A percentile compares a stretch with the other conserved stretches of the same genome.
Conservation (phyloP, 2,329 filamentous ascomycete genomes). For the Penicillium paneum region DNA sequence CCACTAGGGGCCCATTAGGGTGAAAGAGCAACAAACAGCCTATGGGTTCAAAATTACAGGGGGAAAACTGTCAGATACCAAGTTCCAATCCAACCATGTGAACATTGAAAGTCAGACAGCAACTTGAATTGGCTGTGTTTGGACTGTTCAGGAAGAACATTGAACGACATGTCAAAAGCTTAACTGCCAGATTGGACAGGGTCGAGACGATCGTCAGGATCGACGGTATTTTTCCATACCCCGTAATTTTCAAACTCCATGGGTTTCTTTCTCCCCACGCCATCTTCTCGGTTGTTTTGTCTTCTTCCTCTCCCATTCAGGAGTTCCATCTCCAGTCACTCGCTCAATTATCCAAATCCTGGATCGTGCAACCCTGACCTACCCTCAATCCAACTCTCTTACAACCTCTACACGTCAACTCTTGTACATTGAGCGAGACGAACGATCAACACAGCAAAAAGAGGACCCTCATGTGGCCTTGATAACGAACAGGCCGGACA, state of each 20-base stretch:
- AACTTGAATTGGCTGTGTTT: neutral
- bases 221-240: constrained; percentile 6
- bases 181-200: neutral
- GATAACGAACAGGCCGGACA: constrained; percentile 5
- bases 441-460: neutral
- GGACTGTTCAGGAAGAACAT: neutral
- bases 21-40: constrained; percentile 9
- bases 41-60: neutral
- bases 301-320: constrained; percentile 2
- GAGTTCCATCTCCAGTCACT: constrained; percentile 8
- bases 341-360: constrained; percentile 3
- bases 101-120: neutral
- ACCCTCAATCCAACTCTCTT: neutral
- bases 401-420: neutral
- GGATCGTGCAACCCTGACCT: neutral
- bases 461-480: constrained; percentile 7
- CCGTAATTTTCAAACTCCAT: constrained; percentile 11
- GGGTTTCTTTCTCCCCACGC: constrained; percentile 10
- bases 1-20: neutral
- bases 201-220: constrained; percentile 8
- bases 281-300: constrained; percentile 3
- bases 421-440: neutral
- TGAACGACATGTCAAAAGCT: neutral
- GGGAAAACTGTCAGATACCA: neutral
- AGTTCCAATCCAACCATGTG: neutral